These are phyloP conservation scores for Podaxis sp. DNA, from an alignment of 768 basidiomycete species.

Conservation along the genomic window DNA sequence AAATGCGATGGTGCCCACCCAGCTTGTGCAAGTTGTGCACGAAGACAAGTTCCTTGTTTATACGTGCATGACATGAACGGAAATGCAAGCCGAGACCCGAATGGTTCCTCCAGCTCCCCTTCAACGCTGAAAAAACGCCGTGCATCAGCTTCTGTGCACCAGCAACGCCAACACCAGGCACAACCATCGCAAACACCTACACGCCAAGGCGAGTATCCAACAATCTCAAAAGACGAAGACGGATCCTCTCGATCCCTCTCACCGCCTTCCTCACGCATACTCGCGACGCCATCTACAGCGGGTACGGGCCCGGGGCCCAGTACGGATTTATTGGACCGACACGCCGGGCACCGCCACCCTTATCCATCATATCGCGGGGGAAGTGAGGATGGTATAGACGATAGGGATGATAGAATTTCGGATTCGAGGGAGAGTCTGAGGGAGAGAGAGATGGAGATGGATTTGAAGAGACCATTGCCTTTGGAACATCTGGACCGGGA, in stretches of 20 bases:
- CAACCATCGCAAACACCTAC: constrained; percentile 1
- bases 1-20: constrained; percentile 89
- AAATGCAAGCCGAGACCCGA: constrained; percentile 14
- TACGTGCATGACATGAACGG: constrained; percentile 70
- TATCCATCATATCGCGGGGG: constrained; percentile 19
- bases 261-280: constrained; percentile 56
- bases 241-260: constrained; percentile 50
- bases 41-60: constrained; percentile 73
- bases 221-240: constrained; percentile 32
- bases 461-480: constrained; percentile 61
- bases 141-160: constrained; percentile 43
- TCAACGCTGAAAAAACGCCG: constrained; percentile 48
- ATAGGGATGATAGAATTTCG: constrained; percentile 14
- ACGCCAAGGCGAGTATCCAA: not conserved
- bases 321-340: constrained; percentile 16
- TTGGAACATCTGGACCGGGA: constrained; percentile 46
- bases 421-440: constrained; percentile 20
- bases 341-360: constrained; percentile 19
- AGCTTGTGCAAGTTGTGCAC: constrained; percentile 79
- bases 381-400: constrained; percentile 14
- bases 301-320: constrained; percentile 21
- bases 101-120: not conserved
- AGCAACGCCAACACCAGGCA: constrained; percentile 1
- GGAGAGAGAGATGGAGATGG: constrained; percentile 49
- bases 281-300: constrained; percentile 45